Evolutionary conservation across 345 rosid species (phyloP).

Genomic region (Eucalyptus pauciflora): DNA sequence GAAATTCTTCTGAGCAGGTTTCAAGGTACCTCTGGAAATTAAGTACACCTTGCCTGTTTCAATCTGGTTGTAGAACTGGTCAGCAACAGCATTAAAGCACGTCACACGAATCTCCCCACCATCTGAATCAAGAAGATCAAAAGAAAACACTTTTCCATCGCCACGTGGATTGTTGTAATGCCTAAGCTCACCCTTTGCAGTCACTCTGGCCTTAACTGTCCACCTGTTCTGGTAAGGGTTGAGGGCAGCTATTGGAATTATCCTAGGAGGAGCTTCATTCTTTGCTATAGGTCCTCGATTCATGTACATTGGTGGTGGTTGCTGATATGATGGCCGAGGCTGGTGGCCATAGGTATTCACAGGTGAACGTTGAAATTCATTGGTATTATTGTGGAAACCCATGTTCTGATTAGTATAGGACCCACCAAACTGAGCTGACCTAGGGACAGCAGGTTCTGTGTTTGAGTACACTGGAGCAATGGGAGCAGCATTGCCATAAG

Average conservation of each 20-base stretch:
- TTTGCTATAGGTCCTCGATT: slow-evolving; percentile 67
- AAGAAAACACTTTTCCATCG: slow-evolving; percentile 83
- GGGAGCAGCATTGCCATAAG: not conserved
- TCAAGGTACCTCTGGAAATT: slow-evolving; percentile 66
- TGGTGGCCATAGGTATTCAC: slow-evolving; percentile 9
- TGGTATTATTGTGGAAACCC: slow-evolving; percentile 23
- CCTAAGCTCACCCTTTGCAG: slow-evolving; percentile 63
- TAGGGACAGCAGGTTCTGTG: slow-evolving; percentile 18
- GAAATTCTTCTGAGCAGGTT: slow-evolving; percentile 75
- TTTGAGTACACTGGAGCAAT: slow-evolving; percentile 6
- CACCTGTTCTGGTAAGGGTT: slow-evolving; percentile 90
- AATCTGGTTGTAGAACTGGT: slow-evolving; percentile 65
- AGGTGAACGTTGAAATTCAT: slow-evolving; percentile 26
- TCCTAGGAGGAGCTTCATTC: slow-evolving; percentile 61
- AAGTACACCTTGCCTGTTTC: slow-evolving; percentile 69
- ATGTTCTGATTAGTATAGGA: slow-evolving; percentile 13
- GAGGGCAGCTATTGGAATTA: slow-evolving; percentile 68
- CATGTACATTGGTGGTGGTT: slow-evolving; percentile 39
- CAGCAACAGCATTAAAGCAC: slow-evolving; percentile 87
- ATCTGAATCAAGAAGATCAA: slow-evolving; percentile 81
- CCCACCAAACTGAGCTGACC: slow-evolving; percentile 15
- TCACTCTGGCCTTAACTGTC: slow-evolving; percentile 91
- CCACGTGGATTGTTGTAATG: slow-evolving; percentile 72
- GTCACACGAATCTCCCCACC: slow-evolving; percentile 93
- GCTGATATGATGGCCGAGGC: slow-evolving; percentile 35